phyloP scores from a whole-genome alignment of 2,329 filamentous ascomycete species.

The Fusarium subtropicale region DNA sequence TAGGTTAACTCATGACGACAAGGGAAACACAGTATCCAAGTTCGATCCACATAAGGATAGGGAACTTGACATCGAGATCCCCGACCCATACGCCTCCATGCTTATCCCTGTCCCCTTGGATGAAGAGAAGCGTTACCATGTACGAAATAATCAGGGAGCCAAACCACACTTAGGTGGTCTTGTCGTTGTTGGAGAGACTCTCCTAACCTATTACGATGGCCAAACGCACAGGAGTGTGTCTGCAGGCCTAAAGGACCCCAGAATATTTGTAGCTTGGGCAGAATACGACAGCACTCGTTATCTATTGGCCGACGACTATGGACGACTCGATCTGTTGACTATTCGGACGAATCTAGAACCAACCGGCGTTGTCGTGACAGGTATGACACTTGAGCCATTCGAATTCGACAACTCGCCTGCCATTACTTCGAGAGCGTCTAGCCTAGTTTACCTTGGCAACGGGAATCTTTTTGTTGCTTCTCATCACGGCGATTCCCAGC shows the following conservation, averaged over 20 bases:
- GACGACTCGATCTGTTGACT: slow-evolving; percentile 84
- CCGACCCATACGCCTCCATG: slow-evolving; percentile 68
- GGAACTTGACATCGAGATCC: slow-evolving; percentile 64
- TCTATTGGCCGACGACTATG: slow-evolving; percentile 93
- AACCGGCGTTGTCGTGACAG: slow-evolving; percentile 73
- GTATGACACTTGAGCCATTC: slow-evolving; percentile 72
- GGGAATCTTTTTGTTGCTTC: slow-evolving; percentile 87
- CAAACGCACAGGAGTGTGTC: slow-evolving; percentile 75
- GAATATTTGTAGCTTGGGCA: slow-evolving; percentile 93
- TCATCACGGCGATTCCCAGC: slow-evolving; percentile 91
- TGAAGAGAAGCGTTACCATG: slow-evolving; percentile 69
- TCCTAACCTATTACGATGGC: slow-evolving; percentile 86
- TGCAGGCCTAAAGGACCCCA: slow-evolving; percentile 75
- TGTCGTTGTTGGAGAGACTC: slow-evolving; percentile 81
- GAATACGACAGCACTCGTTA: slow-evolving; percentile 84
- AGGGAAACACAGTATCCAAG: slow-evolving; percentile 62
- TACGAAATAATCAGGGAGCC: slow-evolving; percentile 64
- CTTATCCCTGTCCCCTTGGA: slow-evolving; percentile 72
- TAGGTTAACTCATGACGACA: slow-evolving; percentile 68
- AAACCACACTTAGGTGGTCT: slow-evolving; percentile 75
- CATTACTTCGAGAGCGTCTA: slow-evolving; percentile 78
- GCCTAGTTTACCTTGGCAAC: slow-evolving; percentile 80
- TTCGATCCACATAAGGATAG: slow-evolving; percentile 68
- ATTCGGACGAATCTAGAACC: slow-evolving; percentile 76
- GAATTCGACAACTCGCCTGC: slow-evolving; percentile 45